phyloP scores from a whole-genome alignment of 192 early-diverging fungal species.

The Backusella australiensis region DNA sequence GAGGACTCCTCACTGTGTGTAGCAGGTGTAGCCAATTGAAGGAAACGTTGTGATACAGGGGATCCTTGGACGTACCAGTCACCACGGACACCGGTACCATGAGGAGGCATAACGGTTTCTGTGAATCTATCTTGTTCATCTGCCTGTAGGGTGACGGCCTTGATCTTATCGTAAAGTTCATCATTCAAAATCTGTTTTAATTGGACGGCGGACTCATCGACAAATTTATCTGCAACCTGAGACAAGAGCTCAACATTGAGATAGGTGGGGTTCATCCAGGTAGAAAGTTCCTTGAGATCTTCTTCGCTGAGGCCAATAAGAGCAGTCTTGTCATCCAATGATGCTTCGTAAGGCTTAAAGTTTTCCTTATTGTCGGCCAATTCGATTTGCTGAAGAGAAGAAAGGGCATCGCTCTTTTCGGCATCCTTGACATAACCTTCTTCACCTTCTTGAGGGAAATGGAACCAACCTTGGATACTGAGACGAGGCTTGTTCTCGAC shows the following conservation, averaged over 20 bases:
- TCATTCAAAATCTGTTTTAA: slow-evolving; percentile 54
- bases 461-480: slow-evolving; percentile 78
- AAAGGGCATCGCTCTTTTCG: slow-evolving; percentile 23
- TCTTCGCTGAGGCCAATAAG: slow-evolving; percentile 30
- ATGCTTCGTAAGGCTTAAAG: slow-evolving; percentile 18
- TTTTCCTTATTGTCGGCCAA: slow-evolving; percentile 25
- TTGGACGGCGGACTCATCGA: slow-evolving; percentile 62
- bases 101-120: slow-evolving; percentile 37
- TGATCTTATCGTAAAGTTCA: slow-evolving; percentile 38
- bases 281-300: slow-evolving; percentile 41
- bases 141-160: slow-evolving; percentile 10
- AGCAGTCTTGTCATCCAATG: background rate
- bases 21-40: background rate
- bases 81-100: slow-evolving; percentile 53
- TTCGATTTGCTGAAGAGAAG: slow-evolving; percentile 50
- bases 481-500: slow-evolving; percentile 50
- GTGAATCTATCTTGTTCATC: slow-evolving; percentile 44
- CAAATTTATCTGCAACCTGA: slow-evolving; percentile 57
- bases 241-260: slow-evolving; percentile 38
- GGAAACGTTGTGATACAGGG: slow-evolving; percentile 52
- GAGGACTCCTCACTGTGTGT: slow-evolving; percentile 10
- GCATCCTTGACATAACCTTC: slow-evolving; percentile 53
- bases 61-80: slow-evolving; percentile 60
- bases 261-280: slow-evolving; percentile 61
- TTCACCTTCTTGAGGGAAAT: slow-evolving; percentile 69